A percentile compares a stretch with the other conserved stretches of the same genome.
Conservation (phyloP, 306 rosid species). For the Boehmeria nivea region DNA sequence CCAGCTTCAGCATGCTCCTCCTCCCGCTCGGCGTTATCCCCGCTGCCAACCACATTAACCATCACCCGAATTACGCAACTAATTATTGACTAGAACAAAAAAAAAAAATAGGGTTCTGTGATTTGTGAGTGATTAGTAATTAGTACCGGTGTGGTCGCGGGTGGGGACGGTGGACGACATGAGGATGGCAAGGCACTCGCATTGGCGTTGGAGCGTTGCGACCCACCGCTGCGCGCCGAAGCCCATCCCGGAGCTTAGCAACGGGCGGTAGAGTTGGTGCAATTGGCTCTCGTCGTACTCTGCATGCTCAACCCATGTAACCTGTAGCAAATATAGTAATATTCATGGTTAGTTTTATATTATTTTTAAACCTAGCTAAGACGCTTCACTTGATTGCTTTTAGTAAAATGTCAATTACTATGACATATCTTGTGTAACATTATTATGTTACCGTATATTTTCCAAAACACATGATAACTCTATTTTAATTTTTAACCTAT, state of each 20-base stretch:
- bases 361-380: too few species aligned
- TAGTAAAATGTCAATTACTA: too few species aligned
- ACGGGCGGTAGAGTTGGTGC: conserved; percentile 68
- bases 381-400: too few species aligned
- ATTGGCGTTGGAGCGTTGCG: conserved; percentile 84
- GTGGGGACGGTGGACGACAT: conserved; percentile 63
- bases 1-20: conserved; percentile 93
- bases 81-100: too few species aligned
- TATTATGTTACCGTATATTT: too few species aligned
- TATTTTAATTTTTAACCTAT: too few species aligned
- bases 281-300: conserved; percentile 81
- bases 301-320: conserved; percentile 96
- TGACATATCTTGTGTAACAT: too few species aligned
- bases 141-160: conserved; percentile 58
- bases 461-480: too few species aligned
- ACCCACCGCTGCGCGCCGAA: conserved; percentile 91
- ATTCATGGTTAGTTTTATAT: too few species aligned
- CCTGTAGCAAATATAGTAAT: too few species aligned
- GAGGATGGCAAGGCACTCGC: conserved; percentile 83
- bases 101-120: too few species aligned
- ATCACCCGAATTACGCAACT: neutral
- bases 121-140: neutral
- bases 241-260: conserved; percentile 83
- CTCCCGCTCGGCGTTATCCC: conserved; percentile 63
- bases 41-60: conserved; percentile 7